Conservation (phyloP, 108 stramenopile genomes). For the Skeletonema costatum region DNA sequence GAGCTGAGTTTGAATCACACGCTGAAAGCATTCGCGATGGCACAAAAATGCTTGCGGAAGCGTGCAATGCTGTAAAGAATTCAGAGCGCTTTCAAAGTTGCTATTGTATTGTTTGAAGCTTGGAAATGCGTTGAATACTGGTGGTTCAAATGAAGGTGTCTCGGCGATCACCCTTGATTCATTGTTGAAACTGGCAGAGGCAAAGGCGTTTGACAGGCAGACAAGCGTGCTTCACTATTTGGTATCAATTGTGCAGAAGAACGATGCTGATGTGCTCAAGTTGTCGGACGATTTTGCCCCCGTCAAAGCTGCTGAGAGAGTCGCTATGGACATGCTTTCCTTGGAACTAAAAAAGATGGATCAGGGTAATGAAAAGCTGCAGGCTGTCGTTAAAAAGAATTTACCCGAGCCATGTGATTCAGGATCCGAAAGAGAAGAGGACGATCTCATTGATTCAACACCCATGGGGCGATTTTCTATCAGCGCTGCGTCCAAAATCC, state of each 20-base stretch:
- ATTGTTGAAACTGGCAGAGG: conserved; percentile 40
- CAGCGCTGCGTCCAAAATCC: conserved; percentile 28
- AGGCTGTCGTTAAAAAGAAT: conserved; percentile 27
- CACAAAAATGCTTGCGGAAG: conserved; percentile 43
- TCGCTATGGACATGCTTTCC: conserved; percentile 43
- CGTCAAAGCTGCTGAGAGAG: conserved; percentile 45
- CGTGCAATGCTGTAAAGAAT: conserved; percentile 40
- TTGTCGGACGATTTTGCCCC: conserved; percentile 44
- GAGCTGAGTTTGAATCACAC: conserved; percentile 46
- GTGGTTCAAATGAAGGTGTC: conserved; percentile 35
- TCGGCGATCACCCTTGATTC: conserved; percentile 49
- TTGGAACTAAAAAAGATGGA: conserved; percentile 29
- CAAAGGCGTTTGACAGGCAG: conserved; percentile 50
- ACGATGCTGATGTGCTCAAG: conserved; percentile 47
- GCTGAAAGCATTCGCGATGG: conserved; percentile 33
- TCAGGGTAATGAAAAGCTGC: conserved; percentile 22
- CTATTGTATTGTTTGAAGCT: conserved; percentile 44
- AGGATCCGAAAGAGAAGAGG: conserved; percentile 22
- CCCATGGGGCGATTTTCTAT: conserved; percentile 43
- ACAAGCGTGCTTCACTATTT: conserved; percentile 52
- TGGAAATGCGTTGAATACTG: conserved; percentile 50
- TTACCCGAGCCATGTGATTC: background rate
- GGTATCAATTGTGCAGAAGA: conserved; percentile 49
- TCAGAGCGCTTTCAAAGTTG: conserved; percentile 47
- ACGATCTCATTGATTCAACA: conserved; percentile 24